Base-by-base conservation (phyloP, 192 early-diverging fungal species). In the Coemansia sp. region DNA sequence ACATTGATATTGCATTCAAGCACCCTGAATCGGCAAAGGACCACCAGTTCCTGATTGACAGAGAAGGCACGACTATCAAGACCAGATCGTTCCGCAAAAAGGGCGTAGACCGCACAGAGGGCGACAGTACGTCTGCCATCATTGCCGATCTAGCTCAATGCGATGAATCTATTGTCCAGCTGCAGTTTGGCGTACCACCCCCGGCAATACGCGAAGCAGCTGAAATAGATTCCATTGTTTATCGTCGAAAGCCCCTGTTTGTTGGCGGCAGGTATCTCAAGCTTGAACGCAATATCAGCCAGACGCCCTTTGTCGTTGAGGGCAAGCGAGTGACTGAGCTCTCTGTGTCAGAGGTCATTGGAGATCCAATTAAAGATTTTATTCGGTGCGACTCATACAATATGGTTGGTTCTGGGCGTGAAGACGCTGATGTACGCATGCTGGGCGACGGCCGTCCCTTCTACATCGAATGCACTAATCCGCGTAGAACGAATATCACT, bases 361-460 rank as follows among this genome's bases (percentile, higher is more conserved):
- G 83, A 4, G 69, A 73, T 25, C 68, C 81, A 9, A 38, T 94
- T 19, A 69, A 84, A 59, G 66, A 62, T 13, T 66, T 86, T 14
- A 82, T 86, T 59, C 66, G 66, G 4, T 77, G 75, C 38, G 85
- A 88, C 62, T 83, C 66, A 34, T 89, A 86, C 69, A 93, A 90
- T 54, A 88, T 98, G 66, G 81, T 84, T 2, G 85, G 86, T 0
- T 85, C 93, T 7, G 95, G 95, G 13, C 85, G 93, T 18, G 95
- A 98, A 65, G 95, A 98, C 71, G 86, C 87, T 7, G 92, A 98
- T 70, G 95, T 98, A 19, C 83, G 91, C n/a, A 95, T 94, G 92
- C 74, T 98, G 25, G 93, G 92, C 34, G 78, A 81, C 33, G 95
- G 95, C 19, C 76, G 95, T 15, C 95, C 95, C 12, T 98, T 95